Conservation (phyloP, 768 basidiomycete species). For the Lactarius hatsudake region DNA sequence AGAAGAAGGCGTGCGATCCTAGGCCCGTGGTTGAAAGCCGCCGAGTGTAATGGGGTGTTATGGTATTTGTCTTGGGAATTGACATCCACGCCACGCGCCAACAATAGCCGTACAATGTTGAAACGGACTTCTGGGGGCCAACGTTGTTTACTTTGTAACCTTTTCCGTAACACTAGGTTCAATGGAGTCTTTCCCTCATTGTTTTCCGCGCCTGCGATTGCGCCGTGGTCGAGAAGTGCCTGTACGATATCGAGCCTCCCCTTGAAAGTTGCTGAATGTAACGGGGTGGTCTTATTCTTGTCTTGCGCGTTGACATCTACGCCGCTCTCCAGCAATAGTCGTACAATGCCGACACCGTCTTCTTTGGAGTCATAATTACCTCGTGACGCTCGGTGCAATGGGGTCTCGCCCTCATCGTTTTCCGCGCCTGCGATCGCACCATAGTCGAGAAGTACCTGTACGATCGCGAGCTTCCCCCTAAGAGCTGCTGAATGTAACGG, state of each 20-base stretch:
- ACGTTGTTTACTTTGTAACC: too few species aligned
- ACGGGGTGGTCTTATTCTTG: background rate
- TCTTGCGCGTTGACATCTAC: background rate
- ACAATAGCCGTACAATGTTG: background rate
- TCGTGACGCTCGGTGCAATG: too few species aligned
- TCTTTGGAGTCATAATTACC: too few species aligned
- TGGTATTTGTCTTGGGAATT: background rate
- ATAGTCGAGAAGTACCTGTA: too few species aligned
- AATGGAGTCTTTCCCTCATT: background rate
- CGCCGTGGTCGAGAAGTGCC: background rate
- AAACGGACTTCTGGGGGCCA: too few species aligned
- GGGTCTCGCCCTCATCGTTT: too few species aligned
- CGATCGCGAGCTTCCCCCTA: too few species aligned
- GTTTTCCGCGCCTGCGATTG: background rate
- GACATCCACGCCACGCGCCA: background rate
- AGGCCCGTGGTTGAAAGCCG: background rate
- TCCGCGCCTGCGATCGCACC: too few species aligned
- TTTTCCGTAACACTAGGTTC: background rate
- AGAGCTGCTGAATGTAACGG: too few species aligned
- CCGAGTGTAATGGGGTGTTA: background rate
- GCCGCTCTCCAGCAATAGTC: background rate
- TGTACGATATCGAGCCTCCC: background rate
- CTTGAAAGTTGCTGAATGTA: background rate
- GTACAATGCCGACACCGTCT: background rate
- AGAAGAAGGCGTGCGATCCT: background rate